Evolutionary conservation across 257 asterid genomes (phyloP).

Genomic region (Orobanche coerulescens): DNA sequence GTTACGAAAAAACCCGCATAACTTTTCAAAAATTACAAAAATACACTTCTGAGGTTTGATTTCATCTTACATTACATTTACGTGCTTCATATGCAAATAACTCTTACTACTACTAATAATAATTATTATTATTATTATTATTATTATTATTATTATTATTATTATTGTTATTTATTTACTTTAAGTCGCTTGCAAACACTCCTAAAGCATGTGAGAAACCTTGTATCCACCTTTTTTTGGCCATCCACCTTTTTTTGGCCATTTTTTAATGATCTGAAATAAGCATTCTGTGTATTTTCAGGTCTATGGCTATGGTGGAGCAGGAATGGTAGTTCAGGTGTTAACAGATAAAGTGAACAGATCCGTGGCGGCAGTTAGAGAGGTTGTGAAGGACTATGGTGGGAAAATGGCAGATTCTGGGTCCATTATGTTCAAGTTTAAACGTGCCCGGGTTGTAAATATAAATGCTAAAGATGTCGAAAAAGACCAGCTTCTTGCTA

Average conservation of each 20-base stretch:
- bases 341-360: conserved; percentile 79
- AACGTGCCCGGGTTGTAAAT: conserved; percentile 67
- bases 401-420: conserved; percentile 96
- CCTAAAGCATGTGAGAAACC: background rate
- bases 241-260: background rate
- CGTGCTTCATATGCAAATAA: too few species aligned
- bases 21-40: too few species aligned
- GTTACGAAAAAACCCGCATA: too few species aligned
- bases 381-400: conserved; percentile 64
- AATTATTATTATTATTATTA: too few species aligned
- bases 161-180: background rate
- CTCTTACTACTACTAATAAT: too few species aligned
- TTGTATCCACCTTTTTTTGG: background rate
- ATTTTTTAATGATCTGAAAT: background rate
- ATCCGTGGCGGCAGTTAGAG: conserved; percentile 70
- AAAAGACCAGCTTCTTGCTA: conserved; percentile 58
- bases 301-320: conserved; percentile 95
- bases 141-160: background rate
- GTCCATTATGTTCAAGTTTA: conserved; percentile 81
- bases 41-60: too few species aligned
- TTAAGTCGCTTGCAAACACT: background rate
- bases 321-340: conserved; percentile 74
- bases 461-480: conserved; percentile 57
- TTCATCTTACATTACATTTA: too few species aligned
- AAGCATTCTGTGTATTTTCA: conserved; percentile 19